phyloP scores from a whole-genome alignment of 768 basidiomycete genomes.

The Pleurotus tuoliensis region DNA sequence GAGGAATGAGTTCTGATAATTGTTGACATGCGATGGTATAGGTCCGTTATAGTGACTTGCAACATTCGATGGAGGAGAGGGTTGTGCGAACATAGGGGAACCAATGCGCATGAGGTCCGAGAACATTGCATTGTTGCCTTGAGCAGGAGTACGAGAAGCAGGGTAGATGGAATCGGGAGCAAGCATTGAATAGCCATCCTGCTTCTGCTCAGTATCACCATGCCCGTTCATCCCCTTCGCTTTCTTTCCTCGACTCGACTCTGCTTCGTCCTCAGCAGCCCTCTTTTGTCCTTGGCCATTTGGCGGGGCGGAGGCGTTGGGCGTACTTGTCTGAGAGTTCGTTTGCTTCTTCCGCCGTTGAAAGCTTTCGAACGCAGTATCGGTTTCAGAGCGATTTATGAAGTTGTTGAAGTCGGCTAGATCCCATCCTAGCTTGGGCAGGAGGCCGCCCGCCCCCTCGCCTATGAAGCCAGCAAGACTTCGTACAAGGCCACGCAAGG shows the following conservation, averaged over 20 bases:
- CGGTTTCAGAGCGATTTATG: slow-evolving; percentile 84
- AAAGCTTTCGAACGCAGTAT: slow-evolving; percentile 90
- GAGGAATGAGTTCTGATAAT: slow-evolving; percentile 48
- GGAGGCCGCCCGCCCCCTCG: slow-evolving; percentile 76
- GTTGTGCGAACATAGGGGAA: slow-evolving; percentile 62
- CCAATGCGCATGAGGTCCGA: slow-evolving; percentile 55
- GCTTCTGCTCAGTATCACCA: slow-evolving; percentile 34
- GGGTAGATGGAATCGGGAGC: slow-evolving; percentile 36
- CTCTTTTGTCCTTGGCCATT: slow-evolving; percentile 41
- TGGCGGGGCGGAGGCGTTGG: slow-evolving; percentile 6
- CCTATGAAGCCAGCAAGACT: slow-evolving; percentile 79
- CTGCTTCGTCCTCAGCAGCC: slow-evolving; percentile 44
- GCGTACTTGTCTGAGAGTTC: slow-evolving; percentile 15
- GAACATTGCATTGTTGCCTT: slow-evolving; percentile 45
- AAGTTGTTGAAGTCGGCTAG: slow-evolving; percentile 74
- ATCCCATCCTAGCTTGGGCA: slow-evolving; percentile 79
- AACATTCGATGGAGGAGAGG: slow-evolving; percentile 32
- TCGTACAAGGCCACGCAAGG: slow-evolving; percentile 74
- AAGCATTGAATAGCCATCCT: slow-evolving; percentile 53
- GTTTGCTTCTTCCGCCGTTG: slow-evolving; percentile 58
- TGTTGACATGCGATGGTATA: slow-evolving; percentile 32
- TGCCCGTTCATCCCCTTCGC: slow-evolving; percentile 33
- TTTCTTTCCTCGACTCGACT: slow-evolving; percentile 46
- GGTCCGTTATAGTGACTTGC: slow-evolving; percentile 35
- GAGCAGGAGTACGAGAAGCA: slow-evolving; percentile 24